A percentile compares a stretch with the other conserved stretches of the same genome.
Evolutionary conservation across 2,329 filamentous ascomycete genomes (phyloP).

Genomic region (Mariannaea elegans): DNA sequence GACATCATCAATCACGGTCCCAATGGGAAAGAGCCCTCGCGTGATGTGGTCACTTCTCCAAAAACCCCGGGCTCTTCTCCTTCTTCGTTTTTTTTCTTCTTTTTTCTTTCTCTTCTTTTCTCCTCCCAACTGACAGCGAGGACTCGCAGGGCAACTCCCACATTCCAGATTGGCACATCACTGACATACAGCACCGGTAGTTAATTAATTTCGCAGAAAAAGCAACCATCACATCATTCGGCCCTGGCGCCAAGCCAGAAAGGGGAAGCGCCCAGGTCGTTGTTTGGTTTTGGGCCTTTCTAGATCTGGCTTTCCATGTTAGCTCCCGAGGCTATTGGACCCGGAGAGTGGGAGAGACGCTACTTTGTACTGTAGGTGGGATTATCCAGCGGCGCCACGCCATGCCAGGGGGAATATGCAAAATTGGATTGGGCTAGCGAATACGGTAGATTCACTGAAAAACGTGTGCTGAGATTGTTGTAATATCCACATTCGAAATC

Average conservation of each 20-base stretch:
- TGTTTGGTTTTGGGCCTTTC: conserved; percentile 2
- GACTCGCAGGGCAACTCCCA: conserved; percentile 13
- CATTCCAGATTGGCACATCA: conserved; percentile 1
- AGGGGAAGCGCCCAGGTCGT: background rate
- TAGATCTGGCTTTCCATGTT: conserved; percentile 8
- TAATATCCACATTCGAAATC: background rate
- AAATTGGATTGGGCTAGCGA: background rate
- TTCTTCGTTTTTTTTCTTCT: background rate
- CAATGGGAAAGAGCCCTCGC: background rate
- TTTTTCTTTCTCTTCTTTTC: background rate
- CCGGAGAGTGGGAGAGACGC: background rate
- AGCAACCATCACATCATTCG: background rate
- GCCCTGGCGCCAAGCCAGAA: conserved; percentile 10
- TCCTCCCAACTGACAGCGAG: too few relatives aligned
- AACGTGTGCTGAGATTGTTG: background rate
- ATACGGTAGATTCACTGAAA: background rate
- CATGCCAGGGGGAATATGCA: conserved; percentile 1
- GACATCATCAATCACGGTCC: background rate
- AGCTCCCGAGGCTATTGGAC: conserved; percentile 36
- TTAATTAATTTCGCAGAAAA: too few relatives aligned
- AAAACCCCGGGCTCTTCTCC: too few relatives aligned
- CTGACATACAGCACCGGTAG: too few relatives aligned
- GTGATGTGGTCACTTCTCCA: background rate
- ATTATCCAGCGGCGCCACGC: too few relatives aligned
- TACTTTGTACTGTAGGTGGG: too few relatives aligned